Conservation (phyloP, 768 basidiomycete species). For the Hygrocybe punicea region DNA sequence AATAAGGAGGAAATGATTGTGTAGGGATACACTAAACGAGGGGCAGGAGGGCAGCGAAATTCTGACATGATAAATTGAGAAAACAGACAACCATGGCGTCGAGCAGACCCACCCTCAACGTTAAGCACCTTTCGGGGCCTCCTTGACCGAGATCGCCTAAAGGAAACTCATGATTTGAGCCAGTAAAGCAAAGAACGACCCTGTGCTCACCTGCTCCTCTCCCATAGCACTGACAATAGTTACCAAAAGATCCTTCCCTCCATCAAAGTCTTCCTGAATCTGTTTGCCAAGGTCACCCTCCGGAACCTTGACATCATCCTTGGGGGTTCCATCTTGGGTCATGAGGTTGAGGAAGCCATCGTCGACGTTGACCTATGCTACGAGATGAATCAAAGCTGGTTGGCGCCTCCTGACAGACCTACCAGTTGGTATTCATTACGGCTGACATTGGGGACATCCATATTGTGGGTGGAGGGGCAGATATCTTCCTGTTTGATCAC, state of each 20-base stretch:
- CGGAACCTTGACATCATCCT: conserved; percentile 94
- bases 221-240: conserved; percentile 88
- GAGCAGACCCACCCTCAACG: background rate
- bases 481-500: conserved; percentile 72
- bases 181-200: background rate
- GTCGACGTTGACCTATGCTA: conserved; percentile 73
- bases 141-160: conserved; percentile 82
- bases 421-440: conserved; percentile 92
- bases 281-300: conserved; percentile 76
- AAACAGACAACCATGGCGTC: background rate
- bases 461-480: conserved; percentile 97
- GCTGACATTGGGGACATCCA: conserved; percentile 94
- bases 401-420: conserved; percentile 22
- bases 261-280: conserved; percentile 71
- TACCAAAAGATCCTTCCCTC: conserved; percentile 82
- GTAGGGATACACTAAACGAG: conserved; percentile 1
- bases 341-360: conserved; percentile 96
- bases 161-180: conserved; percentile 3
- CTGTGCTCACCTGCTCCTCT: conserved; percentile 69
- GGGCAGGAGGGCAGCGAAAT: too few species aligned
- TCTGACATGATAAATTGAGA: background rate
- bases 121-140: conserved; percentile 64
- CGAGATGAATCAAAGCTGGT: conserved; percentile 2
- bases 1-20: background rate
- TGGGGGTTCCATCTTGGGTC: conserved; percentile 70